Base-by-base conservation (phyloP, 495 filamentous ascomycete genomes). In the Rostrohypoxylon terebratum region DNA sequence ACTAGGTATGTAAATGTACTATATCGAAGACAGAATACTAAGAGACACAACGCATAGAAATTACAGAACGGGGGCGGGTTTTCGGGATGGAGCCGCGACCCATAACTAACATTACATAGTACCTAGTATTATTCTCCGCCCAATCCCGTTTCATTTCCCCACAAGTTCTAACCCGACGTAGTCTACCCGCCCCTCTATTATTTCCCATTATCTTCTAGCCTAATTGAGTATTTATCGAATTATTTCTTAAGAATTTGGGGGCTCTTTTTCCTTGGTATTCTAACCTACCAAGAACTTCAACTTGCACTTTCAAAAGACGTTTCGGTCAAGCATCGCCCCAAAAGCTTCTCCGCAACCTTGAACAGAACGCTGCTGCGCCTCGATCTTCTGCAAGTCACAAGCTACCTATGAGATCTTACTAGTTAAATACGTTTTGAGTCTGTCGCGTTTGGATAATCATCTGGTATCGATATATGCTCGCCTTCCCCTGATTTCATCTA, bases 311-410 rank as follows among this genome's bases (percentile, higher is more conserved):
- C 23, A 40, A 42, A 18, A 65, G 11, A 50, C 34, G 38, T 11
- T 63, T 72, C 69, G 63, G 69, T 68, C 42, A 68, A 68, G 71
- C 66, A 73, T 66, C 44, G 66, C 71, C 71, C 48, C 58, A 66
- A 63, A 62, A 23, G 20, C 31, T 21, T 57, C 48, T 61, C 60
- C 55, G 54, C 57, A 59, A 53, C 59, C 16, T 54, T n/a, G 50
- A 48, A 50, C 21, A 42, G 54, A 53, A 60, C 54, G 31, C 20
- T 45, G 18, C 73, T 73, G 66, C 73, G 67, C 66, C 64, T 71
- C 73, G 58, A 75, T 72, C 59, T 21, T 4, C 47, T 72, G 66
- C 73, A 64, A 44, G 65, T 70, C 73, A 62, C 44, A 59, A 51
- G 54, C n/a, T 58, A 69, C n/a, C n/a, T 67, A 60, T 61, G 68